Conservation (phyloP, 768 basidiomycete genomes). For the Termitomyces titanicus region DNA sequence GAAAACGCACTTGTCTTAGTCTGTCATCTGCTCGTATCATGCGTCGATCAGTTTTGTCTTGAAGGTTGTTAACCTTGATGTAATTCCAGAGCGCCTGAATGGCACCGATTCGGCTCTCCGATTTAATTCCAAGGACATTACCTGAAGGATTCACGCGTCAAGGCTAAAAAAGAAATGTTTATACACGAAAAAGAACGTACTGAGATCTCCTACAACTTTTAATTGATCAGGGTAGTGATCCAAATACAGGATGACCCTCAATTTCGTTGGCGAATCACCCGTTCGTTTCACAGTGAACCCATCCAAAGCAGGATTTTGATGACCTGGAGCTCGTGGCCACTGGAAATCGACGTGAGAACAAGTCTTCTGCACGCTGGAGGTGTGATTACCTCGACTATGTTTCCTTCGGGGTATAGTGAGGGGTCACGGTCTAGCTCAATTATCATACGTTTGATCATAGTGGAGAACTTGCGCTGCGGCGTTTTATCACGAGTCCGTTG, state of each 20-base stretch:
- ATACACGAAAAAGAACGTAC: constrained; percentile 30
- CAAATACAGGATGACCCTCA: constrained; percentile 81
- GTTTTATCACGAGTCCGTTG: constrained; percentile 61
- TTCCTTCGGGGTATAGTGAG: constrained; percentile 74
- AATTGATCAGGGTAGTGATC: constrained; percentile 87
- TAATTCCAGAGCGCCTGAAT: constrained; percentile 90
- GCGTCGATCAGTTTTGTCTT: constrained; percentile 78
- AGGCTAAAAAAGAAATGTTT: constrained; percentile 2
- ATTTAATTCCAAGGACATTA: constrained; percentile 70
- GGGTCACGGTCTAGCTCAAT: constrained; percentile 88
- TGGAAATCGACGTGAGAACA: constrained; percentile 18
- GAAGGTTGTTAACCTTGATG: constrained; percentile 78
- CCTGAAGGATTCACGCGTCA: constrained; percentile 30
- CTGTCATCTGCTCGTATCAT: constrained; percentile 67
- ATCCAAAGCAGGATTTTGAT: constrained; percentile 63
- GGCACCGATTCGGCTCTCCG: constrained; percentile 79
- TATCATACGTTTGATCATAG: constrained; percentile 77
- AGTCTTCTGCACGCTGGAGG: not conserved
- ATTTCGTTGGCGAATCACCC: constrained; percentile 74
- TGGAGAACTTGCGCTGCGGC: constrained; percentile 76
- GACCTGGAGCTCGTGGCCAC: constrained; percentile 62
- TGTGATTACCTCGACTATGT: constrained; percentile 77
- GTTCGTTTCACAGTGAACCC: constrained; percentile 83
- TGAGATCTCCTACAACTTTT: constrained; percentile 73
- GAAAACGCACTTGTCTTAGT: constrained; percentile 51